Base-by-base conservation (phyloP, 208 protist genomes). In the Crithidia thermophila region DNA sequence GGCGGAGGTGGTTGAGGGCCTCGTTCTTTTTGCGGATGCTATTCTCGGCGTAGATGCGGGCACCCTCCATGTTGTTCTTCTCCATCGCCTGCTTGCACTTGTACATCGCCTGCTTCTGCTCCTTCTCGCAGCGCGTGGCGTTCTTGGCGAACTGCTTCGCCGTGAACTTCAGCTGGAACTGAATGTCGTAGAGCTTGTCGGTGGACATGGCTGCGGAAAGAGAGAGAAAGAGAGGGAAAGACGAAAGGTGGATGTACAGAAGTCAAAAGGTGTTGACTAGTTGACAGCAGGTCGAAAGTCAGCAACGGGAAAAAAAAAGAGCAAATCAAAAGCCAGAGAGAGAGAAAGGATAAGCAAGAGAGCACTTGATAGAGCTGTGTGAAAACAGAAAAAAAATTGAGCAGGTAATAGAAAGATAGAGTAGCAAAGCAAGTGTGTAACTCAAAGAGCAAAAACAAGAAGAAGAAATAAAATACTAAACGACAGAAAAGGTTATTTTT, bases 11-110 rank as follows among this genome's bases (percentile, higher is more conserved):
- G 68, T 99, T 99, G n/a, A 98, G 79, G 8, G 85, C 52, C 75
- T 99, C 92, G 52, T 98, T 99, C 81, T 99, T 98, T 68, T 99
- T 98, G 27, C 98, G 81, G 53, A 99, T 99, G 27, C 97, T 97
- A 74, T 99, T 99, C 79, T 99, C 87, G 27, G 98, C 98, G 78
- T 98, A 99, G 30, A 99, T 99, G 45, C 97, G 87, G 6, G 98
- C 98, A 11, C 96, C 96, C 33, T 99, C 98, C 67, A 97, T 95
- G 87, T 99, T 98, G 57, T 94, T 94, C 76, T 98, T 97, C 72
- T 99, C 93, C 66, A 99, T 98, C 20, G 97, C 94, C 56, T 83
- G 53, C 75, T 98, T 98, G 53, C 97, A 88, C 76, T 98, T 98
- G 55, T 72, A 39, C 57, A 97, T 94, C 60, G 97, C 88, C 37